Base-by-base conservation (phyloP, 257 asterid species). In the Petunia secreta region DNA sequence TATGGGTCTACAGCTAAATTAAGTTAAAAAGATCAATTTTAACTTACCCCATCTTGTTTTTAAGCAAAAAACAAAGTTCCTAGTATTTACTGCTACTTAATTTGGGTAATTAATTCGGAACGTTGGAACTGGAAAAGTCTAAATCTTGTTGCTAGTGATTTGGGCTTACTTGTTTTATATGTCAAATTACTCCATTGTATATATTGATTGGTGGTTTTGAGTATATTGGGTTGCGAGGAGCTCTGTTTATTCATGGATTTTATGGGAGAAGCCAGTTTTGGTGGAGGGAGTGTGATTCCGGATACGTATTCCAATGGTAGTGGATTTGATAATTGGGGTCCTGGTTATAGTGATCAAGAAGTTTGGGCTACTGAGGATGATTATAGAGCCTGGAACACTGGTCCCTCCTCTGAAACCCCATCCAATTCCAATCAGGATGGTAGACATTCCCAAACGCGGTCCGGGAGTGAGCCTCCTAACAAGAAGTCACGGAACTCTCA, bases 331-430 rank as follows among this genome's bases (percentile, higher is more conserved):
- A 83, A 79, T 63, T 74, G 83, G 83, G 83, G 71, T 41, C 63
- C 63, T 48, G 86, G 75, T 50, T 55, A 71, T 25, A 2, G 76
- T 75, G 83, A 83, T 57, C 86, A 73, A 65, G 83, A 54, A 4
- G 67, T 75, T 43, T 83, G 86, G 86, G 86, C 86, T 39, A 83
- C 83, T 53, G 83, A 83, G 71, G 86, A 83, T 79, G 86, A 83
- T 40, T 83, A 83, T 58, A 83, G 86, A 57, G 80, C 67, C 71
- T 83, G 81, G 86, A 79, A 65, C 15, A 11, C 52, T 0, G 80
- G 63, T 1, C 43, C 52, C 41, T 58, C 79, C 4, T 15, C 71
- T 4, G 85, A 82, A 44, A 82, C 79, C 43, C 64, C 73, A 43
- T 59, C 75, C n/a, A 64, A 78, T 78, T 82, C 65, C 8, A 77